Conservation (phyloP, 352 stramenopile species). For the Pythium aristosporum region DNA sequence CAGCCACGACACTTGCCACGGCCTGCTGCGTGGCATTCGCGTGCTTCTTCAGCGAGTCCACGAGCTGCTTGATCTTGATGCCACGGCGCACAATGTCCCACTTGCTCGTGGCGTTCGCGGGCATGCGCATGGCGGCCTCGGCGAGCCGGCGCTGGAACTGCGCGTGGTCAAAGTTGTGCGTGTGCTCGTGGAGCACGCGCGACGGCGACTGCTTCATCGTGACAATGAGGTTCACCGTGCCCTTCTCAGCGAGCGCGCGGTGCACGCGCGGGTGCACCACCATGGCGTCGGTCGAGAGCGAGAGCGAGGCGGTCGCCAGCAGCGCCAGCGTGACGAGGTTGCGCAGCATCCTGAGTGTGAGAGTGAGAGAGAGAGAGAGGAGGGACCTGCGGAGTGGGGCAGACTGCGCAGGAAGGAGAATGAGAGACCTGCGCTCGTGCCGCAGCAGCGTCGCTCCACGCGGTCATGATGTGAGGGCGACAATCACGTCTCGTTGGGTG, state of each 20-base stretch:
- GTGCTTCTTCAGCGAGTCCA: slow-evolving; percentile 21
- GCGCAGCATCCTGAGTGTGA: slow-evolving; percentile 2
- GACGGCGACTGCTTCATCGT: slow-evolving; percentile 25
- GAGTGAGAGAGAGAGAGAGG: not conserved
- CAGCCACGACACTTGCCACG: slow-evolving; percentile 7
- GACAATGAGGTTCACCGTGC: slow-evolving; percentile 35
- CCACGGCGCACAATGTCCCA: slow-evolving; percentile 21
- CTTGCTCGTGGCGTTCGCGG: slow-evolving; percentile 19
- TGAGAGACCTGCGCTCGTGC: not conserved
- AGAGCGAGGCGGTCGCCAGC: slow-evolving; percentile 6
- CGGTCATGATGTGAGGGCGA: not conserved
- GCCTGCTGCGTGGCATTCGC: slow-evolving; percentile 16
- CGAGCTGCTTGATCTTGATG: slow-evolving; percentile 28
- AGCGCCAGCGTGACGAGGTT: slow-evolving; percentile 14
- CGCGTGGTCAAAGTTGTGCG: not conserved
- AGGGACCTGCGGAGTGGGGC: slow-evolving; percentile 4
- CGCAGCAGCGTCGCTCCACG: not conserved
- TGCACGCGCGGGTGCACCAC: slow-evolving; percentile 25
- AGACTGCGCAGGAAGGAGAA: slow-evolving; percentile 9
- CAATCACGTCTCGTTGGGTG: not conserved
- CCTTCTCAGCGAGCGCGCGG: slow-evolving; percentile 24
- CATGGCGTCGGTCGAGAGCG: not conserved
- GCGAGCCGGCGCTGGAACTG: slow-evolving; percentile 1
- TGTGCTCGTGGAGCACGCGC: slow-evolving; percentile 11
- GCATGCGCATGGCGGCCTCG: slow-evolving; percentile 5